Evolutionary conservation across 805 yeast genomes (phyloP).

Genomic region (Yarrowia hollandica): DNA sequence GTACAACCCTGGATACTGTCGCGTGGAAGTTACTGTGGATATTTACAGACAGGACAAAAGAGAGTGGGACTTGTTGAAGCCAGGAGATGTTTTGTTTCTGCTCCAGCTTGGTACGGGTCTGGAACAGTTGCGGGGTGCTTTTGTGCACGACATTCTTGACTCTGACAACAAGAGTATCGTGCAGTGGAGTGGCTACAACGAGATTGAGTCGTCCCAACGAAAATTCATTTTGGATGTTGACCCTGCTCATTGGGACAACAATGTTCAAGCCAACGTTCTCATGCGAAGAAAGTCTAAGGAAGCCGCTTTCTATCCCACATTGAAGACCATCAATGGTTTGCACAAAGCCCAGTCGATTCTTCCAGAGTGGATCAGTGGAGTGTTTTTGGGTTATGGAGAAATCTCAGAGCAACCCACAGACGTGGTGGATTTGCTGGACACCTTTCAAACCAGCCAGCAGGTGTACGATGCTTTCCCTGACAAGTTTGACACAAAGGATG

Average conservation of each 20-base stretch:
- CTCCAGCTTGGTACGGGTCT: conserved; percentile 36
- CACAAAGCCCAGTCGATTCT: conserved; percentile 28
- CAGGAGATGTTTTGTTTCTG: conserved; percentile 38
- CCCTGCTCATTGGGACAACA: conserved; percentile 31
- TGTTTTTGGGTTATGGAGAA: conserved; percentile 42
- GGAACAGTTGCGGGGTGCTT: conserved; percentile 35
- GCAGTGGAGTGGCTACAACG: conserved; percentile 6
- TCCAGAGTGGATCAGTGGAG: conserved; percentile 44
- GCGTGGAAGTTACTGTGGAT: conserved; percentile 36
- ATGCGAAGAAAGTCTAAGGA: conserved; percentile 36
- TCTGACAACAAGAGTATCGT: conserved; percentile 31
- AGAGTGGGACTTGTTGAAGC: conserved; percentile 39
- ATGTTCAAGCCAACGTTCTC: conserved; percentile 33
- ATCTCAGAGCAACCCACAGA: conserved; percentile 24
- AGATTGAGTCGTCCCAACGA: conserved; percentile 27
- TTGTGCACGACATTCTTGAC: conserved; percentile 37
- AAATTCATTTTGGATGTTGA: conserved; percentile 37
- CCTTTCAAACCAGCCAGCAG: conserved; percentile 37
- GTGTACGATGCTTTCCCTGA: conserved; percentile 30
- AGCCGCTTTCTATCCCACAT: conserved; percentile 35
- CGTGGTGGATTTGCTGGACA: conserved; percentile 35
- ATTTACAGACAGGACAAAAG: conserved; percentile 32
- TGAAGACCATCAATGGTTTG: conserved; percentile 31
- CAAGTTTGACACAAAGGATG: conserved; percentile 1
- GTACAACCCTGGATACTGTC: conserved; percentile 35